Evolutionary conservation across 169 alveolate species (phyloP), one percentile per base, ranked within the genome.

Genomic region (Cryptosporidium sp.): DNA sequence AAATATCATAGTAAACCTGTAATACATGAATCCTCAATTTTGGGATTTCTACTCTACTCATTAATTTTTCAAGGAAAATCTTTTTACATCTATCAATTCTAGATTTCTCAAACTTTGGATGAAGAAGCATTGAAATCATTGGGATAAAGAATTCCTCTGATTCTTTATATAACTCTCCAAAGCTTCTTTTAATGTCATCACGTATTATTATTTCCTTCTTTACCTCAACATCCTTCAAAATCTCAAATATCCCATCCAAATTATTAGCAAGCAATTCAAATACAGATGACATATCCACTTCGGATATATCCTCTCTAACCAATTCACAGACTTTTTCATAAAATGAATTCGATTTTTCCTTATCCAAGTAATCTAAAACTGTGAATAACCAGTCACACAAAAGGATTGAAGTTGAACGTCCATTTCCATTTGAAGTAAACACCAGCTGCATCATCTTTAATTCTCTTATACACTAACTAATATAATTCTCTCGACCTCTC

Each of bases 301-400:
- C 75, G 1, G 21, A 21, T 5, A 65, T 65, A 29, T 80, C 89
- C 5, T 80, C 80, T n/a, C 62, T 65, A 12, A 80, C 52, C 21
- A 80, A 50, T n/a, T 62, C 55, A 65, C 89, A 80, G 6, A 80
- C 89, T 35, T 62, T 59, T 5, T 35, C 33, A 50, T 80, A 80
- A 50, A 80, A 65, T 31, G 18, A n/a, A 29, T 59, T 67, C 3
- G 73, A 80, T 61, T 41, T 80, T 41, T 7, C 33, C 51, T 65
- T 80, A 41, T 80, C 75, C 21, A 80, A 50, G 62, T 41, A 80
- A 31, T 80, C 74, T 29, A 80, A 39, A 37, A 80, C 37, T 23
- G 75, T 52, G 39, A 80, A 65, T 31, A 80, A 3, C 89, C 89
- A 80, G 75, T 80, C 89, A 31, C 89, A 80, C n/a, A 80, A 31